These are phyloP conservation scores for Pseudogymnoascus sp. DNA, from an alignment of 2,329 filamentous ascomycete genomes.

Conservation along the genomic window DNA sequence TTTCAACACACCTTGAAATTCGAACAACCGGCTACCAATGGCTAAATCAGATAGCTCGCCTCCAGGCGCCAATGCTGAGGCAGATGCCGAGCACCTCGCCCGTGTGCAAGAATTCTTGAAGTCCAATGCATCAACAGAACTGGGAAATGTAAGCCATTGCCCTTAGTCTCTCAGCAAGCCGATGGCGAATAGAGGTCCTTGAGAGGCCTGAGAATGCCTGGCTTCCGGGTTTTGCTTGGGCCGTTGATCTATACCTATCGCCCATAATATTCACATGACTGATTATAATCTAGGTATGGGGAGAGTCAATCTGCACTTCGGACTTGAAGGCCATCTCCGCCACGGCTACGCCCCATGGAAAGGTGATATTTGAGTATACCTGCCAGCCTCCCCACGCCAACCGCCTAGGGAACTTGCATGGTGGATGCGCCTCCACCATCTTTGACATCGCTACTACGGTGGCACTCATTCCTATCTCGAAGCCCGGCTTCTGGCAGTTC, in stretches of 20 bases:
- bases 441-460: constrained; percentile 59
- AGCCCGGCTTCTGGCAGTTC: constrained; percentile 51
- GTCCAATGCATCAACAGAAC: not conserved
- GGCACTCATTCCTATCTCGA: constrained; percentile 46
- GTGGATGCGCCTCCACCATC: constrained; percentile 56
- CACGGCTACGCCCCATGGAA: constrained; percentile 18
- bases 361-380: constrained; percentile 35
- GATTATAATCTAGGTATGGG: constrained; percentile 22
- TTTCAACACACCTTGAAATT: not conserved
- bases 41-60: not conserved
- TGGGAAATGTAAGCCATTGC: not conserved
- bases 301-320: constrained; percentile 15
- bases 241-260: not conserved
- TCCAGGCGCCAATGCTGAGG: not conserved
- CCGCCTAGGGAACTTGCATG: constrained; percentile 47
- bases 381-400: constrained; percentile 47
- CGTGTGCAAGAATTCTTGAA: not conserved
- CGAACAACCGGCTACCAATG: not conserved
- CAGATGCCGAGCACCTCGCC: not conserved
- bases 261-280: constrained; percentile 4
- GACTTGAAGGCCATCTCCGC: constrained; percentile 21
- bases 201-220: not conserved
- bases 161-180: not conserved
- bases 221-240: constrained; percentile 8
- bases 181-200: too few relatives aligned